Base-by-base conservation (phyloP, 2,329 filamentous ascomycete species). In the Scedosporium minutisporum region DNA sequence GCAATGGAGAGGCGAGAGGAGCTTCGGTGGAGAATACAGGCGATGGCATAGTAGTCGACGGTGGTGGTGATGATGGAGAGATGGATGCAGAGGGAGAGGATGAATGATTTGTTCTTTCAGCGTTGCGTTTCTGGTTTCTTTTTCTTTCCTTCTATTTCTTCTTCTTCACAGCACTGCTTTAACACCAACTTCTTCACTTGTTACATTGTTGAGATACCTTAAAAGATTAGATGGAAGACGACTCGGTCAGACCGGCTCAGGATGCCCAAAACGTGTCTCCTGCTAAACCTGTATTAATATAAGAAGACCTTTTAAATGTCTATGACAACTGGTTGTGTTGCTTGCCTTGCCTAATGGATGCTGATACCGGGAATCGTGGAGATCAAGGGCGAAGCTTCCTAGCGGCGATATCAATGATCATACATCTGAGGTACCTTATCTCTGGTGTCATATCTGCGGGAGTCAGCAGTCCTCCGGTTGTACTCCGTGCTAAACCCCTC, bases 41-140 rank as follows among this genome's bases (percentile, higher is more conserved):
- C 16, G 57, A 58, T 41, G 57, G 38, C 27, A 58, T 41, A 12
- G 38, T 58, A 21, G 38, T 42, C 5, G 57, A 58, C 12, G 57
- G 51, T 29, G 51, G 5, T 46, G 33, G 21, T 53, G 33, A 38
- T 10, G 57, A 41, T 33, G 41, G 46, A 29, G 38, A 60, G 21
- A 38, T 57, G 59, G 29, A 44, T 51, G 51, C 44, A 29, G 59
- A 63, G 41, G 42, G 58, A 42, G 58, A 48, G 18, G 46, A 62
- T 27, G 16, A 62, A 41, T 58, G 33, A 44, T 48, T 42, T 27
- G 23, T 14, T 18, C 23, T 55, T 25, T 21, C n/a, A n/a, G n/a
- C n/a, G n/a, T n/a, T n/a, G n/a, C n/a, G 16, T 58, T 21, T n/a
- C 57, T 21, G 16, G 10, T 59, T 58, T 46, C 25, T 18, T 48